Evolutionary conservation across 352 stramenopile genomes (phyloP).

Genomic region (Phytophthora pini): DNA sequence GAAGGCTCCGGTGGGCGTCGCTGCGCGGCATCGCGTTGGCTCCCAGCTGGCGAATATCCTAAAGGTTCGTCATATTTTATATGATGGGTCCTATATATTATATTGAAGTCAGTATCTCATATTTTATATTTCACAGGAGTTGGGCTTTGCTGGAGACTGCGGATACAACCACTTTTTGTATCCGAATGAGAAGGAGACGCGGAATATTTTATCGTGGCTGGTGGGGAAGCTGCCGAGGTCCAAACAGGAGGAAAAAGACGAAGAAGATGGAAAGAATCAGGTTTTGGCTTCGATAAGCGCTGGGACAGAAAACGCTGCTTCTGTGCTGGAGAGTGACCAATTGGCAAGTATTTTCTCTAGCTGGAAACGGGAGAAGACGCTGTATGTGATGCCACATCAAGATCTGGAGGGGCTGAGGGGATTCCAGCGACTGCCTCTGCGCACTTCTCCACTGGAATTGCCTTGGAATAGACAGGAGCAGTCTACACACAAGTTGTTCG

Average conservation of each 20-base stretch:
- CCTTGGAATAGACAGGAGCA: conserved; percentile 38
- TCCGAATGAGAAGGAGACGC: conserved; percentile 83
- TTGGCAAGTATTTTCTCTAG: conserved; percentile 48
- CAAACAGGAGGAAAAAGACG: conserved; percentile 31
- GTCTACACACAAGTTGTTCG: conserved; percentile 34
- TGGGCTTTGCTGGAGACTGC: conserved; percentile 85
- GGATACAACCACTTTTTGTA: conserved; percentile 92
- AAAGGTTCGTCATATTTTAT: conserved; percentile 54
- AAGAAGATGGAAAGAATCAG: conserved; percentile 24
- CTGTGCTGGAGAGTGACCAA: conserved; percentile 13
- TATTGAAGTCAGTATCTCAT: background rate
- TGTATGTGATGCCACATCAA: conserved; percentile 51
- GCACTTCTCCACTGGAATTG: conserved; percentile 43
- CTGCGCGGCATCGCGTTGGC: conserved; percentile 74
- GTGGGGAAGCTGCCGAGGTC: conserved; percentile 74
- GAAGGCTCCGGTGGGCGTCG: conserved; percentile 58
- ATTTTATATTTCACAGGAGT: conserved; percentile 43
- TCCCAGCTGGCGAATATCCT: conserved; percentile 75
- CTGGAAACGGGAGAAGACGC: conserved; percentile 63
- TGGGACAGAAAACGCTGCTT: background rate
- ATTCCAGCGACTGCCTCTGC: conserved; percentile 56
- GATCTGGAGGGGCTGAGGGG: conserved; percentile 46
- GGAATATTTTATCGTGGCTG: conserved; percentile 82
- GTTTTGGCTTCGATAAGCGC: conserved; percentile 1
- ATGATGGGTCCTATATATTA: background rate